Evolutionary conservation across 2,329 filamentous ascomycete genomes (phyloP).

Genomic region (Talaromyces sp.): DNA sequence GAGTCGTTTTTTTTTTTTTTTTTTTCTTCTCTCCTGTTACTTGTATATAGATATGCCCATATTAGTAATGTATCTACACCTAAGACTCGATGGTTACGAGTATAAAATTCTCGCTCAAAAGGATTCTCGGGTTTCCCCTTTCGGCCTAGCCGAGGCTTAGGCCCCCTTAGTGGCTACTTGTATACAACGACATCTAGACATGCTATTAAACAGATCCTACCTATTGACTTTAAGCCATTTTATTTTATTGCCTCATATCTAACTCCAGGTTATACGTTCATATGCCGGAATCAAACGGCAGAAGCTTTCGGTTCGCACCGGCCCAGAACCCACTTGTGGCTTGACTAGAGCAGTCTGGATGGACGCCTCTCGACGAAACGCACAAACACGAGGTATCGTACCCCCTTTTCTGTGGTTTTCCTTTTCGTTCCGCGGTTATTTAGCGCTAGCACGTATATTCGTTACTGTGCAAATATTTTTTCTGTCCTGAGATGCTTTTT

Average conservation of each 20-base stretch:
- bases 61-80: neutral
- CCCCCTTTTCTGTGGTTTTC: constrained; percentile 7
- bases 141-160: too few species aligned
- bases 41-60: neutral
- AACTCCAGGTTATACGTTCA: neutral
- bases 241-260: neutral
- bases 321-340: constrained; percentile 18
- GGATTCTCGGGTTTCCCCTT: too few species aligned
- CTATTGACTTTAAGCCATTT: too few species aligned
- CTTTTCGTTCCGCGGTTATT: neutral
- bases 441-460: neutral
- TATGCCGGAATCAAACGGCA: neutral
- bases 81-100: too few species aligned
- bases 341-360: constrained; percentile 13
- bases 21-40: too few species aligned
- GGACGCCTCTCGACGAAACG: constrained; percentile 11
- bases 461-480: neutral
- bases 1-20: too few species aligned
- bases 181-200: too few species aligned
- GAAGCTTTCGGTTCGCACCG: constrained; percentile 17
- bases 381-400: constrained; percentile 12
- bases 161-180: too few species aligned
- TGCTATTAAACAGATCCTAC: too few species aligned
- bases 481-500: neutral
- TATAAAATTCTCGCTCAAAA: too few species aligned